Evolutionary conservation across 83 land plant genomes (phyloP).

Genomic region (Diphasiastrum complanatum): DNA sequence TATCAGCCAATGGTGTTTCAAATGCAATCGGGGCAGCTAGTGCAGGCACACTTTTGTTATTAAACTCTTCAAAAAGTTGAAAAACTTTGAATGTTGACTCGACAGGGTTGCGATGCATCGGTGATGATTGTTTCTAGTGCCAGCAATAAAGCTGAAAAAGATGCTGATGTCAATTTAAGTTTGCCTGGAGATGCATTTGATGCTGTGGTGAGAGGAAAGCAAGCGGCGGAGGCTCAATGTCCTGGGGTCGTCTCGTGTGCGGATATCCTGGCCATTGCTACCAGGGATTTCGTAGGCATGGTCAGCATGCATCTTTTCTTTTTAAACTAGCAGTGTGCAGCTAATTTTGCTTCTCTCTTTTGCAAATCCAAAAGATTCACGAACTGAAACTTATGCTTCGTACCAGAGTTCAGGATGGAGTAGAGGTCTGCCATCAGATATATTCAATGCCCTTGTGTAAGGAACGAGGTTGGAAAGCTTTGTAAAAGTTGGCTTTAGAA

Average conservation of each 20-base stretch:
- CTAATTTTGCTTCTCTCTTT: no score
- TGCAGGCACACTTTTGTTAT: no score
- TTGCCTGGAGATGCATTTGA: slow-evolving; percentile 12
- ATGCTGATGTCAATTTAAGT: background rate
- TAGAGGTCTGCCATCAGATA: background rate
- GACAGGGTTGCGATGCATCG: slow-evolving; percentile 16
- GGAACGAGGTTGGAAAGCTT: background rate
- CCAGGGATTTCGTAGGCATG: slow-evolving; percentile 14
- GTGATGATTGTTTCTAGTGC: slow-evolving; percentile 3
- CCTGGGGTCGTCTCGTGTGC: slow-evolving; percentile 15
- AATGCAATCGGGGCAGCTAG: no score
- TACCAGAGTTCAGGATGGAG: background rate
- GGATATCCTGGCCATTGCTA: slow-evolving; percentile 7
- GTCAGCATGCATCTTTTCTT: slow-evolving; percentile 1
- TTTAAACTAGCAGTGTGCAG: no score
- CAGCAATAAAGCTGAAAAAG: slow-evolving; percentile 8
- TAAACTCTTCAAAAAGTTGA: no score
- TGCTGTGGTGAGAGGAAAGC: background rate
- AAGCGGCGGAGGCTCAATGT: slow-evolving; percentile 6
- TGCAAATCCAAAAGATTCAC: no score
- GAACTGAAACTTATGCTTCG: no score
- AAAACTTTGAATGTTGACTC: no score
- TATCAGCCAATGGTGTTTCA: background rate
- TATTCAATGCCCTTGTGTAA: background rate
- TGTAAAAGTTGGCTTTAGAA: no score